These are phyloP conservation scores for Lipomyces anomalus DNA, from an alignment of 805 yeast genomes.

Conservation along the genomic window DNA sequence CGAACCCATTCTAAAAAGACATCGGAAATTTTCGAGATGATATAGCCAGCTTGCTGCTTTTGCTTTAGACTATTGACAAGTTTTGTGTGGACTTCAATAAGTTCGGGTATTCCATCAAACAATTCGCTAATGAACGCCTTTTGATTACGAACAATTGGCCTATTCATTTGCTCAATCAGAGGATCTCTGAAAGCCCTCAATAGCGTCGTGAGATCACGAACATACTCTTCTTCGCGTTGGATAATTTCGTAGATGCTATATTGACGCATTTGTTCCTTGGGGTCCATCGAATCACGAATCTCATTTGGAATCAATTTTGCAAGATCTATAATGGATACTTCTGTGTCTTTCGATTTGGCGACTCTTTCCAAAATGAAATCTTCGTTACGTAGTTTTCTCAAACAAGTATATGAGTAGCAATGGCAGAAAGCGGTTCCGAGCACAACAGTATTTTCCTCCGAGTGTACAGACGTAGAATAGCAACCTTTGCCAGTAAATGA, in stretches of 20 bases:
- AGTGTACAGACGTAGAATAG: constrained; percentile 26
- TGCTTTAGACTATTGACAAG: constrained; percentile 54
- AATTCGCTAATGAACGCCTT: constrained; percentile 57
- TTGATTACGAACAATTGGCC: constrained; percentile 43
- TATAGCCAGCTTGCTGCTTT: constrained; percentile 58
- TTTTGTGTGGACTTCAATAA: constrained; percentile 51
- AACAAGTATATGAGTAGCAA: constrained; percentile 32
- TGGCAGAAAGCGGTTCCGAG: constrained; percentile 7
- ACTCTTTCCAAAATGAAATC: background rate
- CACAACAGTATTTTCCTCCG: constrained; percentile 3
- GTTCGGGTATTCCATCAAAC: constrained; percentile 49
- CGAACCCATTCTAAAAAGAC: constrained; percentile 60
- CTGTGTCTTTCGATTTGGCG: background rate
- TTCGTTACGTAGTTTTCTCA: constrained; percentile 21
- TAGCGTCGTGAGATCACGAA: constrained; percentile 61
- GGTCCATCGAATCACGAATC: constrained; percentile 14
- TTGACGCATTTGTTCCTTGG: constrained; percentile 54
- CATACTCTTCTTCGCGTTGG: constrained; percentile 61
- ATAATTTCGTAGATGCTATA: constrained; percentile 72
- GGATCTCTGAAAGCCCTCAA: constrained; percentile 53
- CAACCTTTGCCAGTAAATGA: constrained; percentile 34
- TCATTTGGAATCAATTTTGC: constrained; percentile 22
- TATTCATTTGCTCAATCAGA: constrained; percentile 25
- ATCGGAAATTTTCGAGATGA: constrained; percentile 57
- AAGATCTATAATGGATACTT: constrained; percentile 20